phyloP scores from a whole-genome alignment of 2,329 filamentous ascomycete species.

The Albophoma yamanashiensis region DNA sequence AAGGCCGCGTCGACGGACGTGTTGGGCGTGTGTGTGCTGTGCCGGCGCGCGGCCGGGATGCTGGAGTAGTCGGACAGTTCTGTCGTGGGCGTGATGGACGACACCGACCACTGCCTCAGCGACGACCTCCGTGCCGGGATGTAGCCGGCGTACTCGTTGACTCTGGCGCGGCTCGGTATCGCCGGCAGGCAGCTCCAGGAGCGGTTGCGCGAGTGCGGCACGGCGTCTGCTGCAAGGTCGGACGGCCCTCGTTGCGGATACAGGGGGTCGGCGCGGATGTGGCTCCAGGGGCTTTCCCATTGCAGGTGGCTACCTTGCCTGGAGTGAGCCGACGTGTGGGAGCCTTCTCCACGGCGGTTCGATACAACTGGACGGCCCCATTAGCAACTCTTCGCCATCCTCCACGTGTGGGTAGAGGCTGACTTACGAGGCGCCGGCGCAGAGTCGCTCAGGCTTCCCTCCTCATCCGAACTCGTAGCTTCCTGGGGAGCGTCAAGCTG shows the following conservation, averaged over 20 bases:
- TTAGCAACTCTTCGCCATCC: background rate
- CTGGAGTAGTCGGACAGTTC: slow-evolving; percentile 26
- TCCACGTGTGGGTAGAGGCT: accelerated
- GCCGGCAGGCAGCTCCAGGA: slow-evolving; percentile 1
- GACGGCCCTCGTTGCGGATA: background rate
- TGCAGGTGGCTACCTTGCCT: background rate
- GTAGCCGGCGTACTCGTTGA: slow-evolving; percentile 2
- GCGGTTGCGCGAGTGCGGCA: background rate
- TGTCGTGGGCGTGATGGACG: slow-evolving; percentile 29
- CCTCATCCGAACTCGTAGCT: background rate
- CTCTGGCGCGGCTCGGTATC: background rate
- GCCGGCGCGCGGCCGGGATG: slow-evolving; percentile 25
- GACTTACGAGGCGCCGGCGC: background rate
- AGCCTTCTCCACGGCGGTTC: background rate
- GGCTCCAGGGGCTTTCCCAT: slow-evolving; percentile 2
- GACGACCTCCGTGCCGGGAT: slow-evolving; percentile 4
- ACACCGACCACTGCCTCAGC: slow-evolving; percentile 28
- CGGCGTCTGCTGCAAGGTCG: background rate
- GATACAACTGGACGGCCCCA: background rate
- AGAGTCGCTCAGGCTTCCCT: background rate
- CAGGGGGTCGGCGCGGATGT: background rate
- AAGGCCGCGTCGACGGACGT: slow-evolving; percentile 31
- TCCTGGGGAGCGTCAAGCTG: background rate
- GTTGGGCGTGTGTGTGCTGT: slow-evolving; percentile 31
- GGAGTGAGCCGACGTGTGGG: background rate